A percentile compares a stretch with the other conserved stretches of the same genome.
Conservation (phyloP, 169 alveolate genomes). For the Toxoplasma gondii region DNA sequence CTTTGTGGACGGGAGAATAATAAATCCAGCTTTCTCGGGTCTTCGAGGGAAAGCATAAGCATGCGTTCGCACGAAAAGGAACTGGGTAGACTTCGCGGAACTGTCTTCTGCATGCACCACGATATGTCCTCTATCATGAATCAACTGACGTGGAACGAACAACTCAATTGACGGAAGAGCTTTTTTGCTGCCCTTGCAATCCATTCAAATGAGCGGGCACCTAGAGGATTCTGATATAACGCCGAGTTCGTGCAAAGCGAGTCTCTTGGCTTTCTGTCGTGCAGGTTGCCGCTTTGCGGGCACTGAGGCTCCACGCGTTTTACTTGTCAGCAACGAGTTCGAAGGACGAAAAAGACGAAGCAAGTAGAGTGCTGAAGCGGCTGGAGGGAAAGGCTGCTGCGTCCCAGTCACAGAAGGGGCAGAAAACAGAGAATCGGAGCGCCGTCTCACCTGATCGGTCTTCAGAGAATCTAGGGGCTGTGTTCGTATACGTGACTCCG, state of each 20-base stretch:
- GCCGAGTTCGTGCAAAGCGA: background rate
- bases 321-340: slow-evolving; percentile 1
- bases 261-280: background rate
- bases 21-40: background rate
- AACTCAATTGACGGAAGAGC: too few species aligned
- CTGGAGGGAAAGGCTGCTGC: background rate
- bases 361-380: background rate
- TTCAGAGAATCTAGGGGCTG: background rate
- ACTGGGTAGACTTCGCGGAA: too few species aligned
- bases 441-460: background rate
- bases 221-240: too few species aligned
- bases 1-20: background rate
- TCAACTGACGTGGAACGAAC: too few species aligned
- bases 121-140: too few species aligned
- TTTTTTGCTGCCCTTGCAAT: too few species aligned
- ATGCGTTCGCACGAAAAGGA: too few species aligned
- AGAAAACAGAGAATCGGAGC: background rate
- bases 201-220: too few species aligned
- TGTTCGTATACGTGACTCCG: slow-evolving; percentile 92
- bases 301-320: slow-evolving; percentile 5
- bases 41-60: too few species aligned
- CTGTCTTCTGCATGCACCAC: too few species aligned
- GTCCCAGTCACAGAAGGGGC: background rate
- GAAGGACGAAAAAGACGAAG: background rate
- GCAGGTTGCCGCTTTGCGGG: slow-evolving; percentile 43